Percentiles rank a stretch among this genome's conserved stretches.
Evolutionary conservation across 768 basidiomycete species (phyloP).

Genomic region (Kwoniella bestiolae): DNA sequence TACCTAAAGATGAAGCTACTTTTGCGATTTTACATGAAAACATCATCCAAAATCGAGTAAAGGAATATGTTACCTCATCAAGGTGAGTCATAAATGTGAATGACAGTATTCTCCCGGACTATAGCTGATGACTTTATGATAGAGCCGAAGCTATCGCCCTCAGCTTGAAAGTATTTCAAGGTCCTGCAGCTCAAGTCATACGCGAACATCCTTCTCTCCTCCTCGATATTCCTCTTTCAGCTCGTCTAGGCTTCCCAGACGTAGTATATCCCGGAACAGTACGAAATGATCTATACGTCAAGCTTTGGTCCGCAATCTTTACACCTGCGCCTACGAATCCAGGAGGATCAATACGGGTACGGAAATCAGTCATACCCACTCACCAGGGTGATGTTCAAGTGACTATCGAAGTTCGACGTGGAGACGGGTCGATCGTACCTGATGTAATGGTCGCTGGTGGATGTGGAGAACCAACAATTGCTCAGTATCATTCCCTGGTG

Average conservation of each 20-base stretch:
- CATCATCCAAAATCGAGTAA: slow-evolving; percentile 76
- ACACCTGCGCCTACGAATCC: slow-evolving; percentile 57
- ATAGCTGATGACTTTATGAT: slow-evolving; percentile 19
- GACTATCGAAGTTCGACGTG: slow-evolving; percentile 80
- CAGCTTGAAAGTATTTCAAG: slow-evolving; percentile 82
- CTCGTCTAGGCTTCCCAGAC: slow-evolving; percentile 91
- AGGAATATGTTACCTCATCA: slow-evolving; percentile 79
- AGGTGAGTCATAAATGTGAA: slow-evolving; percentile 63
- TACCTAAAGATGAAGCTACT: slow-evolving; percentile 76
- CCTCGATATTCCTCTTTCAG: slow-evolving; percentile 77
- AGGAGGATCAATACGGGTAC: slow-evolving; percentile 43
- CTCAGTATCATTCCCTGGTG: slow-evolving; percentile 86
- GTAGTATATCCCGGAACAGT: slow-evolving; percentile 90
- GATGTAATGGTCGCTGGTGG: slow-evolving; percentile 74
- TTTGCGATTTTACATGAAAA: slow-evolving; percentile 96
- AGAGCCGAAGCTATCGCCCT: slow-evolving; percentile 88
- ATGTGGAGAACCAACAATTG: slow-evolving; percentile 77
- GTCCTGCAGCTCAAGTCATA: slow-evolving; percentile 73
- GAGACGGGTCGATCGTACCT: slow-evolving; percentile 71
- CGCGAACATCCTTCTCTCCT: slow-evolving; percentile 83
- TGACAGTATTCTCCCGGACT: no score
- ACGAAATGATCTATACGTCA: slow-evolving; percentile 95
- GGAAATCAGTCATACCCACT: slow-evolving; percentile 35
- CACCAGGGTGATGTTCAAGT: slow-evolving; percentile 77
- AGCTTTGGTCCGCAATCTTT: slow-evolving; percentile 94